These are phyloP conservation scores for Hyphopichia khmerensis DNA, from an alignment of 1,139 yeast species.

Conservation along the genomic window DNA sequence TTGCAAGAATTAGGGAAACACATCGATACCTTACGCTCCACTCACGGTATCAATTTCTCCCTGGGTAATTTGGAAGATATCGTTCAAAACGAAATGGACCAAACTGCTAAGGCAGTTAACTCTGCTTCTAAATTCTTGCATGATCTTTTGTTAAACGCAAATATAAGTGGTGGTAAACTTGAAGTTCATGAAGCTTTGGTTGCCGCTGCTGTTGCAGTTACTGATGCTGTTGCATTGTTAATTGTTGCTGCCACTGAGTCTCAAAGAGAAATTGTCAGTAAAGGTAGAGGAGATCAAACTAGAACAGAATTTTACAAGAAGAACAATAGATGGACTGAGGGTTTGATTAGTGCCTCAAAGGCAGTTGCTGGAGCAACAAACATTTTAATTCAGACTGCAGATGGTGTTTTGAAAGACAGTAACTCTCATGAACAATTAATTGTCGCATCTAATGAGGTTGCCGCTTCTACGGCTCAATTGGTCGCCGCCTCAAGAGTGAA, in stretches of 20 bases:
- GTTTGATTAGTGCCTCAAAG: conserved; percentile 86
- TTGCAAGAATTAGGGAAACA: conserved; percentile 58
- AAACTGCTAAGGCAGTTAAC: conserved; percentile 69
- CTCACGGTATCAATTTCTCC: conserved; percentile 38
- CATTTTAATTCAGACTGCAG: conserved; percentile 77
- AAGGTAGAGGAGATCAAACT: conserved; percentile 65
- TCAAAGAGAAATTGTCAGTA: conserved; percentile 77
- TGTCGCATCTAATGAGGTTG: conserved; percentile 90
- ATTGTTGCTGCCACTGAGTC: conserved; percentile 79
- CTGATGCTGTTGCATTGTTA: conserved; percentile 72
- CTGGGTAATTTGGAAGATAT: conserved; percentile 64
- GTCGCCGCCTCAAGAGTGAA: conserved; percentile 92
- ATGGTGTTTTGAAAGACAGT: conserved; percentile 66
- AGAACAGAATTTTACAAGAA: conserved; percentile 81
- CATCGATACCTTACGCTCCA: conserved; percentile 55
- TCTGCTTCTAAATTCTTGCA: conserved; percentile 64
- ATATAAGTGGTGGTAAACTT: conserved; percentile 56
- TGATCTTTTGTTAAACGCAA: conserved; percentile 54
- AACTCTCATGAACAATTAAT: conserved; percentile 81
- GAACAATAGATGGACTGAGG: conserved; percentile 93
- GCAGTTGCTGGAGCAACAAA: conserved; percentile 87
- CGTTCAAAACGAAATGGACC: conserved; percentile 70
- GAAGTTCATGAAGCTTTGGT: conserved; percentile 78
- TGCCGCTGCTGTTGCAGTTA: conserved; percentile 78
- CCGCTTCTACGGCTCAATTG: conserved; percentile 89